Evolutionary conservation across 306 rosid genomes (phyloP), one percentile per base, ranked within the genome.

Genomic region (Prunus mume): DNA sequence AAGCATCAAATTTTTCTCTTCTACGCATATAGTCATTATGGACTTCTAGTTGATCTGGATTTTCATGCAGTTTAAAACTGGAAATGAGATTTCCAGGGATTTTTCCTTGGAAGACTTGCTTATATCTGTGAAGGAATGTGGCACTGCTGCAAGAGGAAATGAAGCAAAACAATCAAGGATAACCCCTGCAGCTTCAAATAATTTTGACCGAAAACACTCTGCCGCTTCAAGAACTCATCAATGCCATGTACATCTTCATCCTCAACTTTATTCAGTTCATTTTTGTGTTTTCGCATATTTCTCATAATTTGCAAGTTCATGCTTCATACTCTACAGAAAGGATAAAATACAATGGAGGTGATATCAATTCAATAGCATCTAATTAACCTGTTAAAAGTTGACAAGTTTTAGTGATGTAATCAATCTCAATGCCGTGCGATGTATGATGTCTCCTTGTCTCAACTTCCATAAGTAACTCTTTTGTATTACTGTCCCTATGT

Each of bases 21-120:
- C 60, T 12, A 32, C 30, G n/a, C 65, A 73, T 43, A 27, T 57
- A 34, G 50, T 46, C 28, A 34, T 8, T 65, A 38, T 54, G 63
- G 56, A 56, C 25, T 43, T 56, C 76, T 83, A 73, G 46, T 70
- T 74, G 47, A 77, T 79, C 76, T 72, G 82, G 71, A 74, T 74
- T 74, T 73, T 28, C 77, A 75, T 85, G 89, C 96, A 93, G 98
- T 77, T 72, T 73, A 74, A 54, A 71, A 68, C 80, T 70, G 87
- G 88, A 77, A 85, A 77, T 68, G 83, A 80, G 74, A 79, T 80
- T 79, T 43, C 82, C 64, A 41, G 47, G 76, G 75, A 77, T 55
- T 82, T 80, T 83, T 88, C 91, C 65, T 77, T 85, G 84, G 96
- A 88, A 69, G 90, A 86, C 78, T 67, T 93, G 60, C 80, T 90